Conservation (phyloP, 1,139 yeast species). For the Magnusiomyces tetraspermus region DNA sequence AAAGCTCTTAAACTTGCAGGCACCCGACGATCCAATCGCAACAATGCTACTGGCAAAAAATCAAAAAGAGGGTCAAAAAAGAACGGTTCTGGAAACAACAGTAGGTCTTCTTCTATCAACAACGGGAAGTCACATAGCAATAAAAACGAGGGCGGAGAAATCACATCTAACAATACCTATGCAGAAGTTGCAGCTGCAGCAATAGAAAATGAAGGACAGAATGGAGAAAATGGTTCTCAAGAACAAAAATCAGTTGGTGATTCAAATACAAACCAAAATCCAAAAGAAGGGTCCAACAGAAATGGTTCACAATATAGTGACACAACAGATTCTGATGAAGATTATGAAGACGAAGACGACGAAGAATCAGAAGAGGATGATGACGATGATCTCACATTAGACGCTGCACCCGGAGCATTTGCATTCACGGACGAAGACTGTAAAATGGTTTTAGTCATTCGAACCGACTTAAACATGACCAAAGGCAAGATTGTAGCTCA, state of each 20-base stretch:
- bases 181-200: background rate
- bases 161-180: background rate
- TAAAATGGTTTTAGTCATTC: conserved; percentile 76
- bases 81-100: background rate
- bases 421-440: conserved; percentile 59
- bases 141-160: background rate
- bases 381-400: conserved; percentile 4
- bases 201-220: background rate
- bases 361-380: conserved; percentile 11
- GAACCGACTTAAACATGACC: conserved; percentile 85
- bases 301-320: background rate
- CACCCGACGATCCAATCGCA: background rate
- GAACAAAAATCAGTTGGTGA: background rate
- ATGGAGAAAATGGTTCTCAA: background rate
- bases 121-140: background rate
- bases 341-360: conserved; percentile 15
- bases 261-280: background rate
- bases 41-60: background rate
- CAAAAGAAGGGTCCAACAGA: background rate
- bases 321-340: conserved; percentile 13
- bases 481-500: conserved; percentile 97
- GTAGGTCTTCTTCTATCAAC: background rate
- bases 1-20: background rate
- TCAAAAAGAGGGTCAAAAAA: background rate
- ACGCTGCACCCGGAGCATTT: conserved; percentile 16